A percentile compares a stretch with the other conserved stretches of the same genome.
Conservation (phyloP, 495 filamentous ascomycete species). For the Podospora pseudocomata region DNA sequence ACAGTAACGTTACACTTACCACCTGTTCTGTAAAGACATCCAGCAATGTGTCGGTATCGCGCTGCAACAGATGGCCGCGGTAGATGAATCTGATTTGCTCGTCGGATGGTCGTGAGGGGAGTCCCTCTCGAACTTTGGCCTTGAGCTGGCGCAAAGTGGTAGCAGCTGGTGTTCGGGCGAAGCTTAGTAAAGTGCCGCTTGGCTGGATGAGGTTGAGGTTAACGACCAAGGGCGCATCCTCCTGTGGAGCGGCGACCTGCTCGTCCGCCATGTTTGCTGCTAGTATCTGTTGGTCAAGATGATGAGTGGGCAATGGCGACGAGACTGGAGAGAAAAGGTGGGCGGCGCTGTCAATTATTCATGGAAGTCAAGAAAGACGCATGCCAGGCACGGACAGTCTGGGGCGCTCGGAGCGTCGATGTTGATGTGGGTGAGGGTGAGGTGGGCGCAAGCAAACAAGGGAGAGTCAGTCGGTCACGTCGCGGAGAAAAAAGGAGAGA, state of each 20-base stretch:
- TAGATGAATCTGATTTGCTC: constrained; percentile 64
- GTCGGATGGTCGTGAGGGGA: constrained; percentile 53
- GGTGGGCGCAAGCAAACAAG: neutral
- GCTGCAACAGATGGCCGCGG: constrained; percentile 55
- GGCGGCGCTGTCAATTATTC: neutral
- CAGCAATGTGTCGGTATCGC: constrained; percentile 52
- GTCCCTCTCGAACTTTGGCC: constrained; percentile 51
- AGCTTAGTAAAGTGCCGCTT: constrained; percentile 52
- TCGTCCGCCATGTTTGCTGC: neutral
- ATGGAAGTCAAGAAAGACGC: neutral
- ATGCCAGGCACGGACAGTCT: neutral
- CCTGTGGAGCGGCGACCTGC: neutral
- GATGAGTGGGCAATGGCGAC: neutral
- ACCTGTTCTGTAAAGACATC: constrained; percentile 46
- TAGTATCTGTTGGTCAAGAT: neutral
- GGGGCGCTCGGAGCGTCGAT: neutral
- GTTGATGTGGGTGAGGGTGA: neutral
- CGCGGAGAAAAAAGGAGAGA: neutral
- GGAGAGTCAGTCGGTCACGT: neutral
- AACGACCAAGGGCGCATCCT: constrained; percentile 34
- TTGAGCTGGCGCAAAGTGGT: constrained; percentile 61
- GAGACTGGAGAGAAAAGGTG: neutral
- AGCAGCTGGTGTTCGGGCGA: constrained; percentile 50
- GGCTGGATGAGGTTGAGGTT: constrained; percentile 59
- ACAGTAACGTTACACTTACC: constrained; percentile 7